A percentile compares a stretch with the other conserved stretches of the same genome.
Conservation (phyloP, 345 rosid species). For the Euphorbia pulcherrima region DNA sequence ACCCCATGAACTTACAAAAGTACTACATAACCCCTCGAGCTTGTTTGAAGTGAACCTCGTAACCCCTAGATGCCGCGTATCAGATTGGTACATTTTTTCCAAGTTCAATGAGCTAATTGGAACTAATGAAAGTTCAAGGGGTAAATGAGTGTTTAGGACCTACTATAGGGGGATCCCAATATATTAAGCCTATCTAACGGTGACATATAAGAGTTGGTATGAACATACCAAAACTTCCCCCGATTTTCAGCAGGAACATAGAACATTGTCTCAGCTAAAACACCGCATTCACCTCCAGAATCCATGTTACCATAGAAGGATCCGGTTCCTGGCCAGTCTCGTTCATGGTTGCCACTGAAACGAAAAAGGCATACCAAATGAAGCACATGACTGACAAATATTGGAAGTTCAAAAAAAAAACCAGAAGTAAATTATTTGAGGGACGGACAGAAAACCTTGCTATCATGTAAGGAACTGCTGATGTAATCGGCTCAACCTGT, state of each 20-base stretch:
- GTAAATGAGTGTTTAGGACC: no score
- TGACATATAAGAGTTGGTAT: neutral
- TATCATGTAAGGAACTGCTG: constrained; percentile 62
- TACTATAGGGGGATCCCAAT: no score
- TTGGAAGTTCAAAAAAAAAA: constrained; percentile 8
- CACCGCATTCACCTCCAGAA: constrained; percentile 82
- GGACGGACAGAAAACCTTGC: constrained; percentile 44
- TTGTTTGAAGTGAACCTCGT: no score
- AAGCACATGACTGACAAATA: neutral
- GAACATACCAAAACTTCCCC: constrained; percentile 51
- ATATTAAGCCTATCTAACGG: no score
- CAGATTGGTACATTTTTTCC: no score
- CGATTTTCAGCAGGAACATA: constrained; percentile 60
- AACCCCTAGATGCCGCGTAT: no score
- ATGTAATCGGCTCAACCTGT: constrained; percentile 65
- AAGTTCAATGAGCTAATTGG: no score
- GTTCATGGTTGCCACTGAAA: constrained; percentile 70
- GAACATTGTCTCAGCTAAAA: constrained; percentile 68
- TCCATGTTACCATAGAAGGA: constrained; percentile 55
- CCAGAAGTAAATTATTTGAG: neutral
- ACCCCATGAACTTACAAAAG: no score
- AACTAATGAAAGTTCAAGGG: no score
- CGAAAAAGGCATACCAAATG: constrained; percentile 3
- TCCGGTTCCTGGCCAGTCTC: constrained; percentile 65
- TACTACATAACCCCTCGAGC: no score